These are phyloP conservation scores for Dryas integrifolia DNA, from an alignment of 331 rosid genomes.

Conservation along the genomic window DNA sequence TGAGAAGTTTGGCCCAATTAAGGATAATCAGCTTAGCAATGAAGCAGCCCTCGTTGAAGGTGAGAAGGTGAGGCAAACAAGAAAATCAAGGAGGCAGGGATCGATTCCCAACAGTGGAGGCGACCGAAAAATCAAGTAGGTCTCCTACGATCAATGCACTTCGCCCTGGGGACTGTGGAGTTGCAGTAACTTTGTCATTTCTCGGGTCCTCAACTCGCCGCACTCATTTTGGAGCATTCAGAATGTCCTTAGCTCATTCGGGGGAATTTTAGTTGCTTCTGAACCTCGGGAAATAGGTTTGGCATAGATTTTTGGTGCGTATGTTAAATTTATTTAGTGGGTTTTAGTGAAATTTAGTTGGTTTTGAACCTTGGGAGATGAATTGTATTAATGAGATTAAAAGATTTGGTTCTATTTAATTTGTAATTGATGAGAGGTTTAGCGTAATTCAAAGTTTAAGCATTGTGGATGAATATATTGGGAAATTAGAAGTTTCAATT, in stretches of 20 bases:
- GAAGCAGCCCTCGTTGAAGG: too few relatives aligned
- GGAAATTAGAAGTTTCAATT: neutral
- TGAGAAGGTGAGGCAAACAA: too few relatives aligned
- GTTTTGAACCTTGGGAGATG: neutral
- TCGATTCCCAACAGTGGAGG: too few relatives aligned
- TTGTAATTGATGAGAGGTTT: neutral
- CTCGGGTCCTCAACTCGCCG: neutral
- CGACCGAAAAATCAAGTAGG: too few relatives aligned
- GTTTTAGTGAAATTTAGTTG: neutral
- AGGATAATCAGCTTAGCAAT: too few relatives aligned
- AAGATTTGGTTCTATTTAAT: neutral
- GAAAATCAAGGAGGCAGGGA: too few relatives aligned
- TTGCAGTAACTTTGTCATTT: conserved; percentile 5
- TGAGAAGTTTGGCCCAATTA: too few relatives aligned
- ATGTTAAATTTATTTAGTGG: neutral
- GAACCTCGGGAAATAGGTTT: neutral
- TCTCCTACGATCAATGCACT: too few relatives aligned
- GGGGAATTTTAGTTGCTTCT: neutral
- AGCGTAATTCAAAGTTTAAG: neutral
- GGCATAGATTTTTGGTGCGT: neutral
- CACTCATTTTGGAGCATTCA: neutral
- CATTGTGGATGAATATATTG: neutral
- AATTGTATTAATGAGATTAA: conserved; percentile 1
- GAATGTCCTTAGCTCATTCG: neutral
- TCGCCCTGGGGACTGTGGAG: too few relatives aligned